These are phyloP conservation scores for Mycothermus thermophilus DNA, from an alignment of 495 filamentous ascomycete species.

Conservation along the genomic window DNA sequence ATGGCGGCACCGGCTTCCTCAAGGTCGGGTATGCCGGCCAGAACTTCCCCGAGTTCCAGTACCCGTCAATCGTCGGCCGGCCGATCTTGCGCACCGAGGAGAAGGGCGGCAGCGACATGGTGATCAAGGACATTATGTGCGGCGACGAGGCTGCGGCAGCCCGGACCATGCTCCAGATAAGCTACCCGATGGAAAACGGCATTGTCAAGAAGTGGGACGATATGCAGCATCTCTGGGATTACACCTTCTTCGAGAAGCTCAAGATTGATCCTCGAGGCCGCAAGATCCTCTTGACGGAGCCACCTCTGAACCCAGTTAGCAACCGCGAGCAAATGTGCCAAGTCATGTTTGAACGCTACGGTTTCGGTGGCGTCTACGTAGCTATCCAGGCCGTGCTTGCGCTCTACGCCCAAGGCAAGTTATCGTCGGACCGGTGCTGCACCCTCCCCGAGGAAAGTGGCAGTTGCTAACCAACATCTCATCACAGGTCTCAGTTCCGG, in stretches of 20 bases:
- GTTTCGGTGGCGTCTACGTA: slow-evolving; percentile 94
- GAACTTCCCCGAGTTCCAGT: slow-evolving; percentile 98
- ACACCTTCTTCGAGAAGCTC: slow-evolving; percentile 95
- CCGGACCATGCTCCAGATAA: slow-evolving; percentile 92
- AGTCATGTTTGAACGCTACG: slow-evolving; percentile 96
- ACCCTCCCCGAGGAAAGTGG: not conserved
- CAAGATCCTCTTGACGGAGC: slow-evolving; percentile 97
- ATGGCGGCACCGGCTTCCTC: slow-evolving; percentile 98
- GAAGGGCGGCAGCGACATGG: slow-evolving; percentile 41
- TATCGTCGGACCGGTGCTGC: not conserved
- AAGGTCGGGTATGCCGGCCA: slow-evolving; percentile 98
- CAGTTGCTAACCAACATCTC: too few species aligned
- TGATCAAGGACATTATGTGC: slow-evolving; percentile 98
- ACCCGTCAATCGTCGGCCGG: slow-evolving; percentile 94
- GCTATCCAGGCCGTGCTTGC: slow-evolving; percentile 97
- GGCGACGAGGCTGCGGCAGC: slow-evolving; percentile 95
- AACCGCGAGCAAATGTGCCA: slow-evolving; percentile 96
- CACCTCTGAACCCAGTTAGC: slow-evolving; percentile 90
- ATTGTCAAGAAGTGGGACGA: slow-evolving; percentile 99
- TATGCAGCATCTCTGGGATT: slow-evolving; percentile 99
- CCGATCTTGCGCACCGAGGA: slow-evolving; percentile 96
- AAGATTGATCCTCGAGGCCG: slow-evolving; percentile 77
- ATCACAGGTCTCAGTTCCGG: slow-evolving; percentile 82
- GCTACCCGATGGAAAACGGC: slow-evolving; percentile 98
- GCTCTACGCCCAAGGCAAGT: slow-evolving; percentile 84